phyloP scores from a whole-genome alignment of 1,284 basidiomycete genomes.

The Xerocomus cyaneibrunnescens region DNA sequence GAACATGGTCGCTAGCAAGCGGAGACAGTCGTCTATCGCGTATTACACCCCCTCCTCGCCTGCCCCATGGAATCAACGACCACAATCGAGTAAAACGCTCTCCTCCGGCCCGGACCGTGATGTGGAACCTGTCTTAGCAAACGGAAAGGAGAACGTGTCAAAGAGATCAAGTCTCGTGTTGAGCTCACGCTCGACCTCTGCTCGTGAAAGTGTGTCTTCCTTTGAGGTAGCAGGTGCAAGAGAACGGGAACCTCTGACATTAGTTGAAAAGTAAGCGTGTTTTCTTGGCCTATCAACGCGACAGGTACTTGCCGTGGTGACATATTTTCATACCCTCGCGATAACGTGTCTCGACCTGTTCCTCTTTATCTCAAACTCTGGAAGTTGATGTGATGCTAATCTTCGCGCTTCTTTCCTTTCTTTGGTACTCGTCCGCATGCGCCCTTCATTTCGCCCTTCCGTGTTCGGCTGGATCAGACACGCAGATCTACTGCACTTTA shows the following conservation, averaged over 20 bases:
- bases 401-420: too few relatives aligned
- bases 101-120: slow-evolving; percentile 8
- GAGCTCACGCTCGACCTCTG: slow-evolving; percentile 14
- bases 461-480: slow-evolving; percentile 47
- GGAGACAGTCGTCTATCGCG: slow-evolving; percentile 63
- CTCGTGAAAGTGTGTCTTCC: slow-evolving; percentile 17
- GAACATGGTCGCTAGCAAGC: slow-evolving; percentile 15
- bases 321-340: neutral
- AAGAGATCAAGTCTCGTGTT: slow-evolving; percentile 23
- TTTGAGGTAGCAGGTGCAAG: slow-evolving; percentile 2
- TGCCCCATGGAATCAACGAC: slow-evolving; percentile 24
- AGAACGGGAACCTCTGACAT: slow-evolving; percentile 30
- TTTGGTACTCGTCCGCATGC: neutral
- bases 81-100: neutral
- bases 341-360: neutral
- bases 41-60: slow-evolving; percentile 42
- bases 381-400: neutral
- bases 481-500: slow-evolving; percentile 71
- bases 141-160: slow-evolving; percentile 19
- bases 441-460: neutral
- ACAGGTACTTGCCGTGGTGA: neutral
- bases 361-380: neutral
- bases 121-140: slow-evolving; percentile 1
- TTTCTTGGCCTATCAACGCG: neutral
- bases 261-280: slow-evolving; percentile 31